Conservation (phyloP, 441 rosid species). For the Bocquillonia castaneifolia region DNA sequence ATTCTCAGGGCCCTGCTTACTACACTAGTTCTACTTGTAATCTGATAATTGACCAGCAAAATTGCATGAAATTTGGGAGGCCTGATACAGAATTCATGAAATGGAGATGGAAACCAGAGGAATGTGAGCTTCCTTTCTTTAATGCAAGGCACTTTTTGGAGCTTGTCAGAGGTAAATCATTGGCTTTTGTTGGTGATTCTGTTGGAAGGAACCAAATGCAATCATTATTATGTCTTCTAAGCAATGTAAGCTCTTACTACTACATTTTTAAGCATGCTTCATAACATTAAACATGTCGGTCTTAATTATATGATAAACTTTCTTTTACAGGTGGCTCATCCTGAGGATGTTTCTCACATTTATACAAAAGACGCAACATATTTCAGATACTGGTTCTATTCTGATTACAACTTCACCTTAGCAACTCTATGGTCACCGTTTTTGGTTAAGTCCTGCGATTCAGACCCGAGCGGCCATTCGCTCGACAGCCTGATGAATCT, state of each 20-base stretch:
- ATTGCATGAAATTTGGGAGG: constrained; percentile 69
- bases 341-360: constrained; percentile 43
- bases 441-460: constrained; percentile 52
- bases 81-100: constrained; percentile 62
- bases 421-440: constrained; percentile 68
- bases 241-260: constrained; percentile 37
- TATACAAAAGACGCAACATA: constrained; percentile 32
- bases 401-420: constrained; percentile 54
- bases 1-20: constrained; percentile 45
- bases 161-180: constrained; percentile 60
- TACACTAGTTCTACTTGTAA: constrained; percentile 54
- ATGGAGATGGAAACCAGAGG: constrained; percentile 78
- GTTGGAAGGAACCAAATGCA: constrained; percentile 80
- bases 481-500: constrained; percentile 42
- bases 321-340: constrained; percentile 46
- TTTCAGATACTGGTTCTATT: constrained; percentile 52
- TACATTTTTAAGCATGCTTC: background rate
- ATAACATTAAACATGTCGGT: background rate
- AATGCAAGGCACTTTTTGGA: constrained; percentile 54
- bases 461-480: constrained; percentile 47
- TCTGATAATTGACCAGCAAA: constrained; percentile 62
- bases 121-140: constrained; percentile 57
- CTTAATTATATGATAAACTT: too few relatives aligned
- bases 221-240: constrained; percentile 66
- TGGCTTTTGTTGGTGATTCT: constrained; percentile 82